A percentile compares a stretch with the other conserved stretches of the same genome.
These are phyloP conservation scores for Hypsizygus marmoreus DNA, from an alignment of 768 basidiomycete genomes.

Conservation along the genomic window DNA sequence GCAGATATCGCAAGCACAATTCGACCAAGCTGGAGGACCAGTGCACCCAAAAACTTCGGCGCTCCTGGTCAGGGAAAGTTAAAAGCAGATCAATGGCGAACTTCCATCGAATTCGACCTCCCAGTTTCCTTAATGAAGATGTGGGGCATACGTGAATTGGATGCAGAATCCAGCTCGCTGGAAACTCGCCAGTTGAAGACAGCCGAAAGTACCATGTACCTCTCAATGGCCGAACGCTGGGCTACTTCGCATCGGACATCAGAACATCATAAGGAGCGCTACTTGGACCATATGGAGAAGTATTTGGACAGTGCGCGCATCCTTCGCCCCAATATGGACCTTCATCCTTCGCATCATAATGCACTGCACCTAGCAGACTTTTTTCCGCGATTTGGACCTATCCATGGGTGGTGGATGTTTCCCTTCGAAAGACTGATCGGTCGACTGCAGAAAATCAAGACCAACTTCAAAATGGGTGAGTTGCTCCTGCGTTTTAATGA, in stretches of 20 bases:
- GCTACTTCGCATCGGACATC: constrained; percentile 13
- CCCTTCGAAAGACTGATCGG: too few relatives aligned
- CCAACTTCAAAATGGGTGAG: too few relatives aligned
- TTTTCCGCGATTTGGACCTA: constrained; percentile 51
- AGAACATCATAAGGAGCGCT: constrained; percentile 12
- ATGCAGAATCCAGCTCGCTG: too few relatives aligned
- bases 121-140: constrained; percentile 16
- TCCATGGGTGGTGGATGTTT: too few relatives aligned
- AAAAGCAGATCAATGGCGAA: constrained; percentile 26
- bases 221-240: constrained; percentile 18
- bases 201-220: constrained; percentile 14
- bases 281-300: constrained; percentile 4
- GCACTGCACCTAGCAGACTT: constrained; percentile 31
- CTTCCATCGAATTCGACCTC: constrained; percentile 22
- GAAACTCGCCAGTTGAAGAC: too few relatives aligned
- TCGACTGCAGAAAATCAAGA: too few relatives aligned
- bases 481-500: too few relatives aligned
- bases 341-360: constrained; percentile 12
- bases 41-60: constrained; percentile 11
- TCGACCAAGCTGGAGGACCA: constrained; percentile 7
- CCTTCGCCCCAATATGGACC: constrained; percentile 12
- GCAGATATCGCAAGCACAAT: constrained; percentile 7
- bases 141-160: too few relatives aligned
- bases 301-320: constrained; percentile 12
- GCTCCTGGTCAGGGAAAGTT: constrained; percentile 21